Base-by-base conservation (phyloP, 2,329 filamentous ascomycete genomes). In the Fusarium verrucosum region DNA sequence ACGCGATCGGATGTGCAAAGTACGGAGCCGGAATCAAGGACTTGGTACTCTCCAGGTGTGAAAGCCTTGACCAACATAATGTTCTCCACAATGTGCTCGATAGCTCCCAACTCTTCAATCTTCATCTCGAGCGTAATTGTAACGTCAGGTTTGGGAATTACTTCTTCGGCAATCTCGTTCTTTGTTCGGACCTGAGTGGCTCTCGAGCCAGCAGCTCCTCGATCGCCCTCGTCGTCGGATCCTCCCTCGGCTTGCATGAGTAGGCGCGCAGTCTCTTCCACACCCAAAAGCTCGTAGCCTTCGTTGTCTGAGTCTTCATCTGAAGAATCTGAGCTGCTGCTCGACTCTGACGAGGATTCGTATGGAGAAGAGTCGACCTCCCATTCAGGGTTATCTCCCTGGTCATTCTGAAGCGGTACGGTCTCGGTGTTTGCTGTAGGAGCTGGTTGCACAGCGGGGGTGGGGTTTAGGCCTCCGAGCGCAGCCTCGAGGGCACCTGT, bases 241-340 rank as follows among this genome's bases (percentile, higher is more conserved):
- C 88, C 91, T 28, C 84, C 88, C 65, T 94, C 93, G 38, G 87
- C 90, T 62, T 89, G 85, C 92, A 98, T 96, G 20, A 98, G 81
- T 44, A 96, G 87, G 30, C 89, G 89, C 1, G 92, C 92, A 55
- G 92, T 90, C 74, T 96, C 93, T 71, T 94, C 92, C 3, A 93
- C 86, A 50, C 89, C 89, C 2, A 97, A 81, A 37, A 94, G 83
- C 50, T 91, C 86, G 70, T 92, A 92, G 26, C 85, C 86, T 58
- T 87, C 88, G 50, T 85, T 75, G 36, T 79, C 84, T 3, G 84
- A 85, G 58, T 85, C 85, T 53, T 87, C 84, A 46, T 85, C 83
- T n/a, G 84, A 85, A 0, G 84, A 86, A 35, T 84, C 86, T 4
- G 87, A 88, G 68, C 78, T 82, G 68, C 78, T 82, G 72, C 80